Base-by-base conservation (phyloP, 345 rosid genomes). In the Eutrema heterophyllum region DNA sequence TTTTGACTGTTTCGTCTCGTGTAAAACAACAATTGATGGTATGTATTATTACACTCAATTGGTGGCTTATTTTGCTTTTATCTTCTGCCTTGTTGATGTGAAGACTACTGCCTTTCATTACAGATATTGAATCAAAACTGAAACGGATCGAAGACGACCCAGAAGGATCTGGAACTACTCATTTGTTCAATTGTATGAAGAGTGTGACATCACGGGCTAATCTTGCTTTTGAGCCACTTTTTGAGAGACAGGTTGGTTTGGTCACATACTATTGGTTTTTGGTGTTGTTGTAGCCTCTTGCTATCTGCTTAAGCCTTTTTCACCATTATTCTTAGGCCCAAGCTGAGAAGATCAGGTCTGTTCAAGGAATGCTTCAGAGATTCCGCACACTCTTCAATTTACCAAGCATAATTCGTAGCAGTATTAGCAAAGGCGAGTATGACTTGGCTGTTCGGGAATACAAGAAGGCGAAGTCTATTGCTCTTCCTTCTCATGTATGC, bases 11-110 rank as follows among this genome's bases (percentile, higher is more conserved):
- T 93, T 93, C 78, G 98, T 94, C 86, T 94, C 97, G 6, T 94
- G 98, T 86, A 94, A 94, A 84, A 94, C 96, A 12, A 91, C 97
- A 45, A 94, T 94, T 81, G 98, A 94, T 79, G 98, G 98, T 93
- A 88, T 68, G 83, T 58, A 62, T 72, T 18, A 24, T 36, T 46
- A 55, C 32, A 48, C 60, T 57, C 54, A 26, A 53, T 14, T 54
- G 52, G 59, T 74, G 3, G 14, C 30, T 50, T 50, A 57, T 70
- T 39, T 33, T n/a, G 12, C 38, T 66, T 24, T 40, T 4, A 21
- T 56, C 45, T 57, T 51, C 12, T 67, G 55, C 56, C 48, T 27
- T 67, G 58, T 75, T 86, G 40, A 78, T 56, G 41, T 38, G 59
- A 49, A 70, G 67, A 69, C 16, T 40, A 43, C 49, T 72, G 44